Evolutionary conservation across 176 grass and related monocot genomes (phyloP).

Genomic region (Oryza coarctata): DNA sequence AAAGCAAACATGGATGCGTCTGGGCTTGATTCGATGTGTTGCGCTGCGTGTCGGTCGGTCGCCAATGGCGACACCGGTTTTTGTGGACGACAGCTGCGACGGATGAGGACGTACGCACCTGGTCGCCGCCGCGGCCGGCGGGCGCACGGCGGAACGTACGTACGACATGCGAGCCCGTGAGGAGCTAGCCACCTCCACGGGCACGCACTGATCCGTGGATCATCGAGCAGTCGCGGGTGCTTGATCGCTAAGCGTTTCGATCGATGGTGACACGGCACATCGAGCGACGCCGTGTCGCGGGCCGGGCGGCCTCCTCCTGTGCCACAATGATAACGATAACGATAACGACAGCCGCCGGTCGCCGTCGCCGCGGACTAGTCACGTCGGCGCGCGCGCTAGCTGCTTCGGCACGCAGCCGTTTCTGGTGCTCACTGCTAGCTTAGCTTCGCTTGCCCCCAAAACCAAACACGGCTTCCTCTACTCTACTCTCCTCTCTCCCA

Average conservation of each 20-base stretch:
- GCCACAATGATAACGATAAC: background rate
- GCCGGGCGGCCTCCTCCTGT: background rate
- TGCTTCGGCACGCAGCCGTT: background rate
- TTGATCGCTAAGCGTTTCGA: too few species aligned
- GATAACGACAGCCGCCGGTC: background rate
- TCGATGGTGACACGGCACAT: background rate
- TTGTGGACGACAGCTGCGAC: slow-evolving; percentile 22
- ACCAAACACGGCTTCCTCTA: too few species aligned
- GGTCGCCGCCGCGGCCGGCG: slow-evolving; percentile 14
- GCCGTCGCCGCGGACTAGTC: too few species aligned
- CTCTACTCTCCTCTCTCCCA: too few species aligned
- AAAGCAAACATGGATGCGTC: background rate
- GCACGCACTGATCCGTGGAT: too few species aligned
- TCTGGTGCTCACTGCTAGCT: background rate
- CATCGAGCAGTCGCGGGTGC: too few species aligned
- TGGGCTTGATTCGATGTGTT: background rate
- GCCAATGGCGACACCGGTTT: slow-evolving; percentile 4
- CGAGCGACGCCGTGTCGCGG: background rate
- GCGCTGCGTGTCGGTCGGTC: background rate
- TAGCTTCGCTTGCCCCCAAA: too few species aligned
- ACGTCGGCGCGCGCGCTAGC: background rate
- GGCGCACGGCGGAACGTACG: too few species aligned
- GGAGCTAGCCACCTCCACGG: too few species aligned
- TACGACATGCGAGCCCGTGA: too few species aligned
- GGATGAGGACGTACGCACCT: background rate